A percentile compares a stretch with the other conserved stretches of the same genome.
These are phyloP conservation scores for Starmerella kuoi DNA, from an alignment of 805 yeast genomes.

Conservation along the genomic window DNA sequence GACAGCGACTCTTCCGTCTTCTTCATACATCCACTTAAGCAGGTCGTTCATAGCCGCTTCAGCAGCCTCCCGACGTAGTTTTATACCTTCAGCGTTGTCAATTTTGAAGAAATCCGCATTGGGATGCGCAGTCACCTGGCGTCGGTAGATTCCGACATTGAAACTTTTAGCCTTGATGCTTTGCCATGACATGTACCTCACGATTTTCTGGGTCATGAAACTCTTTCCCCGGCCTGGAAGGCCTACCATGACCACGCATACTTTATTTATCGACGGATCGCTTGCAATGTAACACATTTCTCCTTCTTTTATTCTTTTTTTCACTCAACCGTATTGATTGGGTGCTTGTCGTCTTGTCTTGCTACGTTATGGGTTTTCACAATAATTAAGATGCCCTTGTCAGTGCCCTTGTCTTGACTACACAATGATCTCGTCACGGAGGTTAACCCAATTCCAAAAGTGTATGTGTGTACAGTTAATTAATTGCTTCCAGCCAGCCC, in stretches of 20 bases:
- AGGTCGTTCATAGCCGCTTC: slow-evolving; percentile 62
- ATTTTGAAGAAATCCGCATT: slow-evolving; percentile 70
- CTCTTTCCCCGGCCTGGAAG: slow-evolving; percentile 70
- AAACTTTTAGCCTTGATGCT: slow-evolving; percentile 77
- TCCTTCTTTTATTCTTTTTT: too few relatives aligned
- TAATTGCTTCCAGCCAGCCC: too few relatives aligned
- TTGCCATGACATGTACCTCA: slow-evolving; percentile 84
- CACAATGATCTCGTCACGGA: too few relatives aligned
- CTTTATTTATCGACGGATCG: slow-evolving; percentile 19
- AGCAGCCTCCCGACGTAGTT: slow-evolving; percentile 57
- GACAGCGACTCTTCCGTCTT: slow-evolving; percentile 79
- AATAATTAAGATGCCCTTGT: too few relatives aligned
- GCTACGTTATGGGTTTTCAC: too few relatives aligned
- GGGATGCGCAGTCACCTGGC: slow-evolving; percentile 47
- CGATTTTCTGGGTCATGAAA: slow-evolving; percentile 85
- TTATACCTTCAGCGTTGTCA: slow-evolving; percentile 49
- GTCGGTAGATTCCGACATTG: slow-evolving; percentile 77
- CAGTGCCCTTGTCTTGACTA: too few relatives aligned
- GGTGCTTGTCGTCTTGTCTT: too few relatives aligned
- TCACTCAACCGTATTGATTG: too few relatives aligned
- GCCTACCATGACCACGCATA: slow-evolving; percentile 32
- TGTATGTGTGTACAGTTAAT: too few relatives aligned
- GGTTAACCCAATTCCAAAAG: too few relatives aligned
- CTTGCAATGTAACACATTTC: slow-evolving; percentile 20
- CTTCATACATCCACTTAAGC: slow-evolving; percentile 73